Evolutionary conservation across 2,329 filamentous ascomycete species (phyloP), one percentile per base, ranked within the genome.

Genomic region (Dactylellina parvicollis): DNA sequence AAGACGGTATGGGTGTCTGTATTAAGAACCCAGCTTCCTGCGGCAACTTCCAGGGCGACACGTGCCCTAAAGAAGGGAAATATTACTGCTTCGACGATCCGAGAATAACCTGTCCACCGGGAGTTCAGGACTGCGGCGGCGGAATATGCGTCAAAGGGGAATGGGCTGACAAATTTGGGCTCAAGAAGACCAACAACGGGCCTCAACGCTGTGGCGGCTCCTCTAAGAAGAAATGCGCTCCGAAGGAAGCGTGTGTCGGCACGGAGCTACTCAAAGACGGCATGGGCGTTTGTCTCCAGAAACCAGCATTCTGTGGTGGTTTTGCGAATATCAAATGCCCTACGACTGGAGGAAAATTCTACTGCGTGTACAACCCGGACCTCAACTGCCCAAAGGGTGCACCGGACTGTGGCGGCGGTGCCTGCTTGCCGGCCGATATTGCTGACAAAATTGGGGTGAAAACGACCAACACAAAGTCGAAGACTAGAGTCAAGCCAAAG

Each of bases 371-470:
- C 20, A 47, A 47, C 14, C 42, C 42, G 24, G 14, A 47, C 20
- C 16, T 47, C 42, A 47, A 47, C 7, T 47, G 42, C 14, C 14
- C 16, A 12, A 24, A 24, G 16, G 16, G 20, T 3, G 42, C 14
- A 3, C 3, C 7, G 7, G 14, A 47, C 24, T 47, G 42, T 18
- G 20, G 20, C 14, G 16, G 42, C 14, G 42, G 42, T 5, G 14
- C 42, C n/a, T 47, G 42, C 42, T 47, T 47, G 14, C 5, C 42
- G 3, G 42, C n/a, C 20, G 42, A 20, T 22, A 47, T 47, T 47
- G 42, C 42, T 18, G 42, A 47, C 24, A 47, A 47, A 24, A 47
- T 47, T 24, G 42, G 42, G 3, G n/a, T 47, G 42, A 47, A 24
- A 24, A 8, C n/a, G 5, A 47, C 14, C 20, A 47, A 47, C 3